Base-by-base conservation (phyloP, 2,329 filamentous ascomycete genomes). In the Lachnellula suecica region DNA sequence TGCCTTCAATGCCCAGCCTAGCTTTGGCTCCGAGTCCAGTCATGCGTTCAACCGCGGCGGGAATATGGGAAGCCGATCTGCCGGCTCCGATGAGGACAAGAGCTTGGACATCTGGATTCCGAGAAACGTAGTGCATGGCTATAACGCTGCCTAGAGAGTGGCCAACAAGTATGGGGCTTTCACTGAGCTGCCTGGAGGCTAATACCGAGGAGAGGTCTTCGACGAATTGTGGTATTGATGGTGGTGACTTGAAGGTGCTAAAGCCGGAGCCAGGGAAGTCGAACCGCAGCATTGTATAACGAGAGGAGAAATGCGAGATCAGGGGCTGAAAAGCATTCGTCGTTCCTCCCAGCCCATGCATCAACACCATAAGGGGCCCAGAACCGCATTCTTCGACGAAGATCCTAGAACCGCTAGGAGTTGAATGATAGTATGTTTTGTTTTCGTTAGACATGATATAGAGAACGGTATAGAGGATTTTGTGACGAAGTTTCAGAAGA, bases 111-210 rank as follows among this genome's bases (percentile, higher is more conserved):
- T 56, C 49, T 25, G 67, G 60, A 51, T 66, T 46, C 27, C 52
- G 37, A n/a, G 66, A 61, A n/a, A 67, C 66, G 52, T 68, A 69
- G 27, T 71, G 68, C 46, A 72, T 61, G n/a, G 64, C 62, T 52
- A 72, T 59, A 27, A 70, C 67, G 46, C 60, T 65, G 15, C 69
- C 70, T 44, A 72, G 63, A 15, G 68, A 71, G 57, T 72, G 69
- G 17, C 69, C 69, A 44, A 72, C 56, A 44, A 70, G 55, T 48
- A 69, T 49, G 17, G 54, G 52, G 19, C 11, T 27, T 20, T 49
- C 54, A 20, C 50, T 44, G 4, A 34, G 15, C 9, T 23, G 24
- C 49, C 48, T 43, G 24, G 49, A 31, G n/a, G 46, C 31, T 8
- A 59, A 41, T 31, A 59, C 49, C 4, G 54, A 57, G 20, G 42